A percentile compares a stretch with the other conserved stretches of the same genome.
These are phyloP conservation scores for Nepenthes alata DNA, from an alignment of 179 eudicot genomes.

Conservation along the genomic window DNA sequence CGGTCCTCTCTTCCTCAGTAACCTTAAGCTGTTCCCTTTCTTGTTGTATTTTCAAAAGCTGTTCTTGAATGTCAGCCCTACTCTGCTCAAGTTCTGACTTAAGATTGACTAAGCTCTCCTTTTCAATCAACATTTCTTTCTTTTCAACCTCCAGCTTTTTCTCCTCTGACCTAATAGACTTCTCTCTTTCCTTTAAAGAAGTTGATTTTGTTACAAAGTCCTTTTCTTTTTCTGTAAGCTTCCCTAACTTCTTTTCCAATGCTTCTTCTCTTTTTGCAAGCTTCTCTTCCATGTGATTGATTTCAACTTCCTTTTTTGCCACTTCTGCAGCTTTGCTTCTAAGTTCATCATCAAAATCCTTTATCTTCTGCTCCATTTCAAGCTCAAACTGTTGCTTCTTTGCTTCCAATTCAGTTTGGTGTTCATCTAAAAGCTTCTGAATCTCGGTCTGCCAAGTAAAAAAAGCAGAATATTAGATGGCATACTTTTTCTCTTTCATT, in stretches of 20 bases:
- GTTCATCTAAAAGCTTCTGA: slow-evolving; percentile 63
- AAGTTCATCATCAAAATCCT: slow-evolving; percentile 47
- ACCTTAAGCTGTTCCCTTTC: slow-evolving; percentile 51
- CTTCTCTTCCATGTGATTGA: slow-evolving; percentile 65
- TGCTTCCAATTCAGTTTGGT: slow-evolving; percentile 38
- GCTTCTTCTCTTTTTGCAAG: slow-evolving; percentile 58
- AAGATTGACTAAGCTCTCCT: slow-evolving; percentile 32
- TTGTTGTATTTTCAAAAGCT: slow-evolving; percentile 35
- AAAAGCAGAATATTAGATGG: neutral
- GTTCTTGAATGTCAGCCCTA: slow-evolving; percentile 36
- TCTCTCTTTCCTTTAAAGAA: slow-evolving; percentile 55
- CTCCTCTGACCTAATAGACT: slow-evolving; percentile 44
- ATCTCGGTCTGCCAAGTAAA: slow-evolving; percentile 34
- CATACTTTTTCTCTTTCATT: neutral
- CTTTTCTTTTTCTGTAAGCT: slow-evolving; percentile 65
- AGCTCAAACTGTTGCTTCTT: slow-evolving; percentile 54
- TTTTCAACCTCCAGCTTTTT: slow-evolving; percentile 46
- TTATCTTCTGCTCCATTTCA: slow-evolving; percentile 60
- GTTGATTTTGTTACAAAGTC: slow-evolving; percentile 46
- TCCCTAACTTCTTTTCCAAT: slow-evolving; percentile 60
- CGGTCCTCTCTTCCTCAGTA: slow-evolving; percentile 51
- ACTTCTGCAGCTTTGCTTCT: slow-evolving; percentile 36
- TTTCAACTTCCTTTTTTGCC: slow-evolving; percentile 43
- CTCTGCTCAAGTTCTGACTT: slow-evolving; percentile 54
- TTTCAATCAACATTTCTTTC: slow-evolving; percentile 41